Base-by-base conservation (phyloP, 805 yeast genomes). In the Cephaloascus fragrans region DNA sequence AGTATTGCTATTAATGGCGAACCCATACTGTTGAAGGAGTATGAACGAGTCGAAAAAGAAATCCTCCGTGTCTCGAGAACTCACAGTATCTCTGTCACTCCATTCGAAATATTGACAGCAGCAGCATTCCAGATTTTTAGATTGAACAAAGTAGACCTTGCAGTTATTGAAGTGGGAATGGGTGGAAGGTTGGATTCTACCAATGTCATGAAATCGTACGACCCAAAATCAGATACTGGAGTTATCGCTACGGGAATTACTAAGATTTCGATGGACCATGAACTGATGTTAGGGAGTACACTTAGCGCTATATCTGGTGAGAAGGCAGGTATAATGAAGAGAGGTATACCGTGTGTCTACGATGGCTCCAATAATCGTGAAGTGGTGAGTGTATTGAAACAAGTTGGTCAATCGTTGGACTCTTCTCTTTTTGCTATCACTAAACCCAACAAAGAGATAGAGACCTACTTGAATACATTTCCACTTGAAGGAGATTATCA, bases 131-230 rank as follows among this genome's bases (percentile, higher is more conserved):
- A 81, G 47, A 73, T 86, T 18, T 93, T 93, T 55, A 67, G 68
- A 31, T 50, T 69, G 9, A 65, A 67, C 34, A 57, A 69, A 1
- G 82, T 88, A 4, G 78, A 81, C 18, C 61, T 83, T 39, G 96
- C 95, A 0, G 76, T 90, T 1, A 59, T 90, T n/a, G 98, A 90
- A 56, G 97, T 88, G 3, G 98, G 98, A 0, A 62, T 93, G 4
- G 98, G 98, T 2, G 98, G 98, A 0, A 58, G 83, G 33, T 55
- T 77, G 10, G 98, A 90, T 58, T 86, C 97, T 1, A 90, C 98
- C 0, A 90, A 90, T 61, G 84, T 84, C 0, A 55, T 82, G 19
- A 50, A 48, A 9, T 52, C 69, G 0, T 29, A 40, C 17, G 43
- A 44, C 4, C 44, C 45, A 9, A 32, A 19, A 3, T 10, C 26